These are phyloP conservation scores for Lindgomyces ingoldianus DNA, from an alignment of 495 filamentous ascomycete genomes.

Conservation along the genomic window DNA sequence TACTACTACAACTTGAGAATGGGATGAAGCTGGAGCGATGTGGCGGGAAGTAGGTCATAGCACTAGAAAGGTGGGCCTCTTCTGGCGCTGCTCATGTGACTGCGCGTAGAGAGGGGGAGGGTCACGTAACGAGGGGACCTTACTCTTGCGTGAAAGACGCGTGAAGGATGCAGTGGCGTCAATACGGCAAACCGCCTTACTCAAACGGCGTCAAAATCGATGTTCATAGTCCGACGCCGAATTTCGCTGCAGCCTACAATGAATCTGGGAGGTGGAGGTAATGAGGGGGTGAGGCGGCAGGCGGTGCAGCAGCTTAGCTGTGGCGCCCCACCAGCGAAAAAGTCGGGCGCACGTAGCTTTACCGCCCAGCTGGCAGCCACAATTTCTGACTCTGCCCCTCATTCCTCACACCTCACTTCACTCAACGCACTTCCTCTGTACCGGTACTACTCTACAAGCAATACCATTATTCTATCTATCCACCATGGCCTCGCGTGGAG, in stretches of 20 bases:
- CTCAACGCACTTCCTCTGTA: no score
- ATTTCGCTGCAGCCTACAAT: no score
- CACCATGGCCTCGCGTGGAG: constrained; percentile 1
- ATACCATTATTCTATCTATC: no score
- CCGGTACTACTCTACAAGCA: neutral
- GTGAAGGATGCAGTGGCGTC: no score
- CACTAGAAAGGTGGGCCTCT: no score
- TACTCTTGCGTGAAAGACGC: no score
- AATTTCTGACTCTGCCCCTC: constrained; percentile 47
- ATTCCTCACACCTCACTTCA: neutral
- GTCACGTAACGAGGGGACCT: no score
- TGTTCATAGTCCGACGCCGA: no score
- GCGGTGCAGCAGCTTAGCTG: constrained; percentile 2
- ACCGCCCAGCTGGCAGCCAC: constrained; percentile 55
- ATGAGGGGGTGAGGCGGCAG: no score
- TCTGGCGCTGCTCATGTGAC: constrained; percentile 17
- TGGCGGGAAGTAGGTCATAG: neutral
- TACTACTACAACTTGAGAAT: neutral
- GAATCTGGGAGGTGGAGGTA: no score
- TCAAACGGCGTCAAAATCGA: no score
- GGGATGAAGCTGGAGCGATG: neutral
- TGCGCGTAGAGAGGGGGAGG: constrained; percentile 8
- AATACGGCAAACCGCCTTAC: no score
- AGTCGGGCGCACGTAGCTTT: constrained; percentile 44
- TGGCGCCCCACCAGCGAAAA: constrained; percentile 9